These are phyloP conservation scores for Penicillium paradoxum DNA, from an alignment of 495 filamentous ascomycete species.

Conservation along the genomic window DNA sequence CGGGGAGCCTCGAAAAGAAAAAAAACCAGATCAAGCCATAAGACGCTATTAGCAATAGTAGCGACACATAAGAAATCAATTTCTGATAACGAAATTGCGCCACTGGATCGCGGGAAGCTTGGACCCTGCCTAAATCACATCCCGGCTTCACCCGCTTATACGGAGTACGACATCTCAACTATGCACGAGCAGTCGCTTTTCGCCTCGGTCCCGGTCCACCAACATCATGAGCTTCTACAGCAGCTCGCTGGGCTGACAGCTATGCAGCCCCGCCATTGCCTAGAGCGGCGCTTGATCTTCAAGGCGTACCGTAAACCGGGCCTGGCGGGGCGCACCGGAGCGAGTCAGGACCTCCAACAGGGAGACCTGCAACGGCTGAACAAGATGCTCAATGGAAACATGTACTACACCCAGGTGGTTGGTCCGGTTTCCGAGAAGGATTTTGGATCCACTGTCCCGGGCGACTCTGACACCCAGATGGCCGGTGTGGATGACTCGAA, in stretches of 20 bases:
- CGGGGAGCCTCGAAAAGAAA: not conserved
- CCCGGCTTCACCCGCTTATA: slow-evolving; percentile 29
- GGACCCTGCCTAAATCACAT: slow-evolving; percentile 21
- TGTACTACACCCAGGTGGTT: slow-evolving; percentile 49
- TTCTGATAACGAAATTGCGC: slow-evolving; percentile 13
- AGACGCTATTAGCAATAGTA: slow-evolving; percentile 9
- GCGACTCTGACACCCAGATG: slow-evolving; percentile 31
- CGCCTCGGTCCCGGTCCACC: slow-evolving; percentile 44
- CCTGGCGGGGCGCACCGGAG: slow-evolving; percentile 35
- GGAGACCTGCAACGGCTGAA: slow-evolving; percentile 40
- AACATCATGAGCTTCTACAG: slow-evolving; percentile 57
- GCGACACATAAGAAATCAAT: slow-evolving; percentile 12
- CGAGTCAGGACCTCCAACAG: slow-evolving; percentile 41
- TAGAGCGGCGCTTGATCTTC: slow-evolving; percentile 62
- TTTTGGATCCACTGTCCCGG: slow-evolving; percentile 23
- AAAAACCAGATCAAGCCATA: not conserved
- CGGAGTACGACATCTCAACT: slow-evolving; percentile 11
- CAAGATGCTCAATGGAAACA: slow-evolving; percentile 46
- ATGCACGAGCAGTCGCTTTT: slow-evolving; percentile 48
- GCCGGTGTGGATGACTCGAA: slow-evolving; percentile 23
- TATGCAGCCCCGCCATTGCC: slow-evolving; percentile 56
- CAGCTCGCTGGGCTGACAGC: slow-evolving; percentile 63
- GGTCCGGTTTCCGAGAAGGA: slow-evolving; percentile 33
- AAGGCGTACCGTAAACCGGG: slow-evolving; percentile 52
- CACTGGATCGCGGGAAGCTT: slow-evolving; percentile 12